Conservation (phyloP, 192 early-diverging fungal genomes). For the Podila minutissima region DNA sequence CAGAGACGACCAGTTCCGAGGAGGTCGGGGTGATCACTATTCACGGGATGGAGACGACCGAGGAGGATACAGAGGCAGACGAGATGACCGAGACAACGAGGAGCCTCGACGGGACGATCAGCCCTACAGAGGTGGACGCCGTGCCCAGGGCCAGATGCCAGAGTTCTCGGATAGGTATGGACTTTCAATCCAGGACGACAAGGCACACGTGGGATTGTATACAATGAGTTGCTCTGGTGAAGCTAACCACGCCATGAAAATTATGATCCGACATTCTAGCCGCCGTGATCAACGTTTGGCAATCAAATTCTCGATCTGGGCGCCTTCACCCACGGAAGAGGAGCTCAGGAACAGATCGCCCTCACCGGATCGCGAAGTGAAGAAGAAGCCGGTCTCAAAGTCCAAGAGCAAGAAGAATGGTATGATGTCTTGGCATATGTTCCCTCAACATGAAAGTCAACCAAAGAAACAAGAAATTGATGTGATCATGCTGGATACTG, state of each 20-base stretch:
- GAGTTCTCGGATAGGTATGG: slow-evolving; percentile 32
- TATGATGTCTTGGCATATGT: slow-evolving; percentile 4
- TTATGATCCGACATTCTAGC: not conserved
- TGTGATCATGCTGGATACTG: slow-evolving; percentile 12
- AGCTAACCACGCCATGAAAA: not conserved
- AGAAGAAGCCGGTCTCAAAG: slow-evolving; percentile 30
- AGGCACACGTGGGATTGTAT: too few species aligned
- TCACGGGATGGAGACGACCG: not conserved
- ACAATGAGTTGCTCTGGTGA: too few species aligned
- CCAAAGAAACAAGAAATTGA: not conserved
- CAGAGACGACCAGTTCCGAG: not conserved
- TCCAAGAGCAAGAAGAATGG: slow-evolving; percentile 24
- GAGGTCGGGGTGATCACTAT: not conserved
- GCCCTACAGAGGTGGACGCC: slow-evolving; percentile 27
- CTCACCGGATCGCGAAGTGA: slow-evolving; percentile 31
- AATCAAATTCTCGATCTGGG: slow-evolving; percentile 62
- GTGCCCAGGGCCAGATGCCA: slow-evolving; percentile 14
- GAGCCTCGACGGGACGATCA: slow-evolving; percentile 6
- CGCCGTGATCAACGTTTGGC: slow-evolving; percentile 53
- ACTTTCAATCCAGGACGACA: too few species aligned
- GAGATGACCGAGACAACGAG: not conserved
- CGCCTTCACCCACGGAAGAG: slow-evolving; percentile 61
- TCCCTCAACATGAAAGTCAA: not conserved
- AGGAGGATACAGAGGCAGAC: slow-evolving; percentile 5
- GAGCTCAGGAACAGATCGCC: slow-evolving; percentile 55